phyloP scores from a whole-genome alignment of 805 yeast species.

The Saturnispora saitoi region DNA sequence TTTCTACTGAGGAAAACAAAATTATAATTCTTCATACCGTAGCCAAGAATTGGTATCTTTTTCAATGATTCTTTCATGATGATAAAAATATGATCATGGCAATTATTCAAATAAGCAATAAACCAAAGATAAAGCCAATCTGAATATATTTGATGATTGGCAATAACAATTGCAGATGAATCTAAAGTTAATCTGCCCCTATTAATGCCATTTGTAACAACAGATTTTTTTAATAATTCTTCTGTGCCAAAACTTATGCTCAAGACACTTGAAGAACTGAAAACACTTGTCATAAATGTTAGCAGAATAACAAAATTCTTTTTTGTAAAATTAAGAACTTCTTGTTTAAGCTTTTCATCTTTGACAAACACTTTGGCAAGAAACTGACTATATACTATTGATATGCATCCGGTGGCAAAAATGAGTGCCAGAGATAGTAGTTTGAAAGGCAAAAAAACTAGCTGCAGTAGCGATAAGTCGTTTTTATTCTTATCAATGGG shows the following conservation, averaged over 20 bases:
- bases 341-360: constrained; percentile 30
- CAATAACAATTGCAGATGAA: constrained; percentile 42
- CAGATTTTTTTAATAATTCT: constrained; percentile 5
- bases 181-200: constrained; percentile 17
- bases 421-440: constrained; percentile 19
- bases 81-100: constrained; percentile 60
- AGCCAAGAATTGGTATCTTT: constrained; percentile 68
- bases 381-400: constrained; percentile 41
- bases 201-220: constrained; percentile 9
- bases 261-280: constrained; percentile 45
- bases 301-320: constrained; percentile 47
- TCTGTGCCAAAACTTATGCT: constrained; percentile 34
- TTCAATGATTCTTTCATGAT: constrained; percentile 69
- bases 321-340: constrained; percentile 46
- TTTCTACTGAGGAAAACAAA: constrained; percentile 78
- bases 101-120: constrained; percentile 57
- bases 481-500: neutral
- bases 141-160: constrained; percentile 91
- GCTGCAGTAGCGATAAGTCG: neutral
- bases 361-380: constrained; percentile 29
- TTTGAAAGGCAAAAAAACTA: constrained; percentile 2
- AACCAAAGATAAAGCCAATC: constrained; percentile 95
- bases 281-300: constrained; percentile 36
- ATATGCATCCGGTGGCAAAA: constrained; percentile 32
- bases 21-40: constrained; percentile 71